phyloP scores from a whole-genome alignment of 1,139 yeast species.

The Candida labiduridarum region DNA sequence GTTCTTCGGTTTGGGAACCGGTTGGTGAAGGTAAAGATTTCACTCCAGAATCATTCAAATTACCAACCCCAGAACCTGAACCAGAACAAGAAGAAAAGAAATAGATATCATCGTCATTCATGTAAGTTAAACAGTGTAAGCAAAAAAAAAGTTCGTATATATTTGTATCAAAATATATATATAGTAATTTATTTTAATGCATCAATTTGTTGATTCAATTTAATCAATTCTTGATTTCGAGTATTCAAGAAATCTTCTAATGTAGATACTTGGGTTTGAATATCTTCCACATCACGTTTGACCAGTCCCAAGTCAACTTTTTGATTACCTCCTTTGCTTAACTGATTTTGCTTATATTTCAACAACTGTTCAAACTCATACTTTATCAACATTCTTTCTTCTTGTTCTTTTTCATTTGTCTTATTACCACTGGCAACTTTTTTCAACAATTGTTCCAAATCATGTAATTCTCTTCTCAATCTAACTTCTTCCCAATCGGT shows the following conservation, averaged over 20 bases:
- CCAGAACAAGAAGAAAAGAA: conserved; percentile 49
- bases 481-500: conserved; percentile 89
- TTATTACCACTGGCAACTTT: conserved; percentile 58
- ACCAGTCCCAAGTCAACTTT: conserved; percentile 41
- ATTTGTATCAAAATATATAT: background rate
- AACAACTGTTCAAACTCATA: conserved; percentile 83
- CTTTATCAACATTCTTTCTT: conserved; percentile 39
- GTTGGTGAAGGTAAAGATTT: conserved; percentile 86
- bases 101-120: conserved; percentile 12
- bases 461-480: conserved; percentile 74
- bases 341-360: conserved; percentile 61
- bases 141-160: conserved; percentile 2
- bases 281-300: conserved; percentile 60
- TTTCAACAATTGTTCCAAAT: conserved; percentile 64
- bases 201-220: conserved; percentile 47
- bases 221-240: conserved; percentile 53
- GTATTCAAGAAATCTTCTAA: conserved; percentile 57
- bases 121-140: background rate
- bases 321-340: conserved; percentile 14
- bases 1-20: conserved; percentile 90
- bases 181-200: conserved; percentile 17
- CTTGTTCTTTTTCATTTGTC: conserved; percentile 28
- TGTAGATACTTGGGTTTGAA: conserved; percentile 64
- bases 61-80: conserved; percentile 83
- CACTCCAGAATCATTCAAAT: conserved; percentile 78